Conservation (phyloP, 768 basidiomycete species). For the Suillus alpinus region DNA sequence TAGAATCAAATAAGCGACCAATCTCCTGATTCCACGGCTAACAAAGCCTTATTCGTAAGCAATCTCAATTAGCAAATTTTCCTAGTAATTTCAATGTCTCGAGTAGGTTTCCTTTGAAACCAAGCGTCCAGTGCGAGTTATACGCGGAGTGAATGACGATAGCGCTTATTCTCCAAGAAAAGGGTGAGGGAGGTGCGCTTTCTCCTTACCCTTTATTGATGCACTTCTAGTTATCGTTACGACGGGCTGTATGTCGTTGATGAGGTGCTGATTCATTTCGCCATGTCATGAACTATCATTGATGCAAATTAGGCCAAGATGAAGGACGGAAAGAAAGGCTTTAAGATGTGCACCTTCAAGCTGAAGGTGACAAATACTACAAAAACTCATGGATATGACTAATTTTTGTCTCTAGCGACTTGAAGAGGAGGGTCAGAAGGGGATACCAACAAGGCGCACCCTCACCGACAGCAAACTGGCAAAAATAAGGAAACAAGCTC, state of each 20-base stretch:
- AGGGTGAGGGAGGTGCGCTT: constrained; percentile 18
- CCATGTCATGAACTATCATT: constrained; percentile 3
- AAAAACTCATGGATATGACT: neutral
- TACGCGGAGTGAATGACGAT: constrained; percentile 27
- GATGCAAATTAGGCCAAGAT: constrained; percentile 13
- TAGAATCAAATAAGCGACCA: constrained; percentile 24
- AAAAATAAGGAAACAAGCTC: constrained; percentile 12
- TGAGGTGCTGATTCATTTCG: constrained; percentile 10
- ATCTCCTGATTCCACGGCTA: constrained; percentile 18
- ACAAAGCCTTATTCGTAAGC: constrained; percentile 21
- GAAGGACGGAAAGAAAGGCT: constrained; percentile 18
- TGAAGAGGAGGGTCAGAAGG: constrained; percentile 16
- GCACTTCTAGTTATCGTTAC: constrained; percentile 24
- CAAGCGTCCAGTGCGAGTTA: constrained; percentile 34
- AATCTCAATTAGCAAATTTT: neutral
- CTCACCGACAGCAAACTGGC: constrained; percentile 11
- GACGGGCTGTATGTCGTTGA: constrained; percentile 31
- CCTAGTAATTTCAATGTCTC: neutral
- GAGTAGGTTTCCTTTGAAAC: constrained; percentile 28
- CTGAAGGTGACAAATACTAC: constrained; percentile 18
- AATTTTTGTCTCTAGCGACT: constrained; percentile 22
- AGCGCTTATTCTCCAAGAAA: constrained; percentile 17
- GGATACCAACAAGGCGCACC: constrained; percentile 21
- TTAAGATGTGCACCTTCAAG: constrained; percentile 28
- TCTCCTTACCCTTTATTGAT: neutral